Evolutionary conservation across 2,329 filamentous ascomycete genomes (phyloP).

Genomic region (Diaporthe helianthi): DNA sequence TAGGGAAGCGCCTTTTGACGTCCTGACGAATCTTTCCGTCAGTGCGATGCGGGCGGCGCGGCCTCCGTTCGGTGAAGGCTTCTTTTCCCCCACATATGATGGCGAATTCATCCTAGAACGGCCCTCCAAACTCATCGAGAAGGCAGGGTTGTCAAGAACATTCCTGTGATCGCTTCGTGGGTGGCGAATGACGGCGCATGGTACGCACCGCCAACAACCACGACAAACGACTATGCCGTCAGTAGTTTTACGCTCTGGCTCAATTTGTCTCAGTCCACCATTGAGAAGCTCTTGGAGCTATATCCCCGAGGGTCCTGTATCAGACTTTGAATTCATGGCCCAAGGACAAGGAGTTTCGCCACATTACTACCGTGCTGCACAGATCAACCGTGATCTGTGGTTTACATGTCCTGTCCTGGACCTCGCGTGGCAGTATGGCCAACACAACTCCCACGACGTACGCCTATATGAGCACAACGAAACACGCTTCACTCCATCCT

Average conservation of each 20-base stretch:
- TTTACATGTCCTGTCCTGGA: conserved; percentile 44
- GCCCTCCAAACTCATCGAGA: conserved; percentile 40
- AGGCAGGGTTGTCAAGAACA: conserved; percentile 38
- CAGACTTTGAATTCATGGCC: conserved; percentile 35
- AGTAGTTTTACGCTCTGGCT: conserved; percentile 37
- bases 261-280: neutral
- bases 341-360: conserved; percentile 36
- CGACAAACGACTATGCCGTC: conserved; percentile 37
- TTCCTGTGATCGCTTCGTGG: conserved; percentile 36
- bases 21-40: conserved; percentile 41
- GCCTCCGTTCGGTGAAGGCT: conserved; percentile 37
- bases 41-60: conserved; percentile 36
- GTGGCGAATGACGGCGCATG: conserved; percentile 38
- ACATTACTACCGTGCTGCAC: conserved; percentile 45
- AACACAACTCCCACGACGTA: conserved; percentile 36
- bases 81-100: conserved; percentile 39
- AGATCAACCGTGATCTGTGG: conserved; percentile 43
- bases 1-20: conserved; percentile 31
- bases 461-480: conserved; percentile 43
- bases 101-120: conserved; percentile 39
- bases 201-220: conserved; percentile 34
- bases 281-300: neutral
- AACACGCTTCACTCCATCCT: conserved; percentile 40
- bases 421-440: conserved; percentile 43
- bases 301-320: conserved; percentile 31